phyloP scores from a whole-genome alignment of 257 asterid genomes.

The Fraxinus cuspidata region DNA sequence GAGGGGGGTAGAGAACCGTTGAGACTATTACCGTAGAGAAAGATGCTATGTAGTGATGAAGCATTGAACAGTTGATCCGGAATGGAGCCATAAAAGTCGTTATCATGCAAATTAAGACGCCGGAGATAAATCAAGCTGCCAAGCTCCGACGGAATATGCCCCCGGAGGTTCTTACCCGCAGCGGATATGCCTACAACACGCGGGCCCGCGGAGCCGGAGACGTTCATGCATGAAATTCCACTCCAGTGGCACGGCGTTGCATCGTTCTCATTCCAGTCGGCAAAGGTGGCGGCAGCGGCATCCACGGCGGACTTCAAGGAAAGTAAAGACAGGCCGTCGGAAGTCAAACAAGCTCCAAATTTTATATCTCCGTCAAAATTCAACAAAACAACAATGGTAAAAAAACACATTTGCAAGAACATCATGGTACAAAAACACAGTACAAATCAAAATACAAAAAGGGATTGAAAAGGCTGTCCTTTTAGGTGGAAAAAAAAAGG shows the following conservation, averaged over 20 bases:
- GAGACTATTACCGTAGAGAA: constrained; percentile 74
- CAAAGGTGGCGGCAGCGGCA: constrained; percentile 38
- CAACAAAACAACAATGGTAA: constrained; percentile 29
- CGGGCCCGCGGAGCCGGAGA: constrained; percentile 59
- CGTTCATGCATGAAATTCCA: constrained; percentile 79
- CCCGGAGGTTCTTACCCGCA: constrained; percentile 67
- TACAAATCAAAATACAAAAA: constrained; percentile 9
- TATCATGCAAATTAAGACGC: constrained; percentile 82
- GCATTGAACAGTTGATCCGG: constrained; percentile 89
- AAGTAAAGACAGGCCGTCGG: constrained; percentile 79
- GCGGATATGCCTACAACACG: constrained; percentile 78
- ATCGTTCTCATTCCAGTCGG: constrained; percentile 81
- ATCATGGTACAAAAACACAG: constrained; percentile 22
- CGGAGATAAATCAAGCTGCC: constrained; percentile 78
- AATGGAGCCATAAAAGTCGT: constrained; percentile 68
- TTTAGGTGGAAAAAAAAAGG: constrained; percentile 7
- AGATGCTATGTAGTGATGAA: constrained; percentile 79
- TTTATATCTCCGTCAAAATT: constrained; percentile 21
- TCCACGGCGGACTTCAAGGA: constrained; percentile 79
- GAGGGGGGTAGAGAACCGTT: constrained; percentile 78
- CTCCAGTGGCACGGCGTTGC: constrained; percentile 82
- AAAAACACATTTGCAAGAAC: constrained; percentile 34
- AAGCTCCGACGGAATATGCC: constrained; percentile 91
- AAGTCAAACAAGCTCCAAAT: constrained; percentile 37
- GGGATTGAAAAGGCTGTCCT: constrained; percentile 1